Base-by-base conservation (phyloP, 1,139 yeast genomes). In the Protomyces gravidus region DNA sequence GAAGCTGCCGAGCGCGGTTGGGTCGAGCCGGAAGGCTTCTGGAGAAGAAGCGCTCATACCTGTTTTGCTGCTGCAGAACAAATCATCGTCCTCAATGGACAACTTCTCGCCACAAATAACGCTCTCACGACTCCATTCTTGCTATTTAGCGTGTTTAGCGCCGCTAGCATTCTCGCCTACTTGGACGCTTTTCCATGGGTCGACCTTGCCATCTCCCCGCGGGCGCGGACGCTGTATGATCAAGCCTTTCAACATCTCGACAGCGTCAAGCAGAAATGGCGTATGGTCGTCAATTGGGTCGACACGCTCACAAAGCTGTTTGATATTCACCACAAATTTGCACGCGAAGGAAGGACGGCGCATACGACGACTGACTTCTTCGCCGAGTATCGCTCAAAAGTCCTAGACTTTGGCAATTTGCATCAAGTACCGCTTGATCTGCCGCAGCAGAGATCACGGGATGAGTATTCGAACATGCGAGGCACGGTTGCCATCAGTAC, bases 1-100 rank as follows among this genome's bases (percentile, higher is more conserved):
- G 58, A 53, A 25, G 58, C 51, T n/a, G 50, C 46, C 26, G 58
- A 53, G 7, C 39, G 58, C 28, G 51, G 51, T 17, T 53, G 58
- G 58, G 32, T 45, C 13, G 58, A 53, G 47, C 51, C 58, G 6
- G 48, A 39, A 21, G 36, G 36, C 6, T 53, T 53, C 51, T 53
- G 58, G 58, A 53, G 36, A 30, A 17, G 25, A 23, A 45, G 51
- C 21, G 50, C 58, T 3, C 58, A 46, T 26, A 46, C 50, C 15
- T 53, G 58, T 19, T 53, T 53, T 27, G 23, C 47, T 6, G 50
- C 58, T 5, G 58, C 58, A 11, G 58, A 53, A 33, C 51, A 45
- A 6, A 53, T 53, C 17, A 50, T 53, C 26, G 33, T 42, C 9
- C 42, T 53, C 51, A 53, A 53, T 30, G 45, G 47, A 25, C 47